Base-by-base conservation (phyloP, 257 asterid genomes). In the Striga asiatica region DNA sequence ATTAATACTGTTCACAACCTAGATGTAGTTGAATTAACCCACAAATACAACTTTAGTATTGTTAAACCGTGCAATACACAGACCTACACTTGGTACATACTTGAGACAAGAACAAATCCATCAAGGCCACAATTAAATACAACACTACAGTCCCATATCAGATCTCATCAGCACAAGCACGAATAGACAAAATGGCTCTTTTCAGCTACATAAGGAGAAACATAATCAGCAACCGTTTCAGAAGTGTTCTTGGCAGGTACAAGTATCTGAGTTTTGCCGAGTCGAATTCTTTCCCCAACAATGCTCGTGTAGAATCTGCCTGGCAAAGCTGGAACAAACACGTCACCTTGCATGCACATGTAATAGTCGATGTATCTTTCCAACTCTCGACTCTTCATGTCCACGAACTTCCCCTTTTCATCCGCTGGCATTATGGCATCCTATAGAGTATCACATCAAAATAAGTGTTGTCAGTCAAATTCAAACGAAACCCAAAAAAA, bases 111-210 rank as follows among this genome's bases (percentile, higher is more conserved):
- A n/a, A n/a, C n/a, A n/a, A n/a, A n/a, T n/a, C n/a, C n/a, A n/a
- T n/a, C n/a, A n/a, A n/a, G n/a, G n/a, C n/a, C n/a, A n/a, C n/a
- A n/a, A n/a, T n/a, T n/a, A n/a, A n/a, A n/a, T n/a, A n/a, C n/a
- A n/a, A n/a, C n/a, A n/a, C n/a, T n/a, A n/a, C n/a, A n/a, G n/a
- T n/a, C n/a, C n/a, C n/a, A n/a, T n/a, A n/a, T n/a, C n/a, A n/a
- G n/a, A n/a, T n/a, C n/a, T n/a, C n/a, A n/a, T 62, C 50, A 75
- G 34, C 88, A 79, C 29, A 79, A 74, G 58, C 88, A 80, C 3
- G 84, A 61, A 60, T 74, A 71, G 0, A 78, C 82, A 52, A 58
- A 52, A 14, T 74, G 84, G 21, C 27, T 67, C 43, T 68, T 77
- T 56, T 66, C 54, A 5, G 74, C 54, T 38, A 80, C 64, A 50